Evolutionary conservation across 2,329 filamentous ascomycete species (phyloP).

Genomic region (Fusarium coicis): DNA sequence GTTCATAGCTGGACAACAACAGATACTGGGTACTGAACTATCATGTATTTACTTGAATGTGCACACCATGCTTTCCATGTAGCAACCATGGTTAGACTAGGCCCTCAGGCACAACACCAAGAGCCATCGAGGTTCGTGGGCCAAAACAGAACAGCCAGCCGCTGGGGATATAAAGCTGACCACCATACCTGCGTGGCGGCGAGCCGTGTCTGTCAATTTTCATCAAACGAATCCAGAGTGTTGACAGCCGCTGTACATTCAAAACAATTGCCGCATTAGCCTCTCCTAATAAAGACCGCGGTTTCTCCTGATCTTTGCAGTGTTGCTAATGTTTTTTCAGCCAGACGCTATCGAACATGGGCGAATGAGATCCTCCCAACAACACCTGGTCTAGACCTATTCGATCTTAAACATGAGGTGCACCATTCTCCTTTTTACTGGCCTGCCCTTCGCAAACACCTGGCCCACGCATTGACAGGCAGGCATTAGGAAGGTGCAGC

Average conservation of each 20-base stretch:
- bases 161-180: slow-evolving; percentile 4
- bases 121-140: neutral
- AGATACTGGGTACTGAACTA: neutral
- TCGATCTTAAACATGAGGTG: slow-evolving; percentile 27
- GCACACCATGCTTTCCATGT: neutral
- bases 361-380: slow-evolving; percentile 16
- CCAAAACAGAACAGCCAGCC: neutral
- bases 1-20: slow-evolving; percentile 7
- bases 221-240: neutral
- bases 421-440: slow-evolving; percentile 31
- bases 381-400: slow-evolving; percentile 22
- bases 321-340: neutral
- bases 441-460: slow-evolving; percentile 28
- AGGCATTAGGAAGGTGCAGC: slow-evolving; percentile 36
- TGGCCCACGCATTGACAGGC: slow-evolving; percentile 32
- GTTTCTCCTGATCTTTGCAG: slow-evolving; percentile 24
- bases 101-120: neutral
- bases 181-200: slow-evolving; percentile 4
- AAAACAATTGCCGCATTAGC: slow-evolving; percentile 7
- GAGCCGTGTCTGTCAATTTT: slow-evolving; percentile 8
- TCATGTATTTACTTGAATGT: slow-evolving; percentile 7
- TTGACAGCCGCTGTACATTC: slow-evolving; percentile 1
- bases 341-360: slow-evolving; percentile 14
- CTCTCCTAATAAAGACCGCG: slow-evolving; percentile 1
- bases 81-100: slow-evolving; percentile 15